Evolutionary conservation across 1,284 basidiomycete species (phyloP).

Genomic region (Cutaneotrichosporon curvatum): DNA sequence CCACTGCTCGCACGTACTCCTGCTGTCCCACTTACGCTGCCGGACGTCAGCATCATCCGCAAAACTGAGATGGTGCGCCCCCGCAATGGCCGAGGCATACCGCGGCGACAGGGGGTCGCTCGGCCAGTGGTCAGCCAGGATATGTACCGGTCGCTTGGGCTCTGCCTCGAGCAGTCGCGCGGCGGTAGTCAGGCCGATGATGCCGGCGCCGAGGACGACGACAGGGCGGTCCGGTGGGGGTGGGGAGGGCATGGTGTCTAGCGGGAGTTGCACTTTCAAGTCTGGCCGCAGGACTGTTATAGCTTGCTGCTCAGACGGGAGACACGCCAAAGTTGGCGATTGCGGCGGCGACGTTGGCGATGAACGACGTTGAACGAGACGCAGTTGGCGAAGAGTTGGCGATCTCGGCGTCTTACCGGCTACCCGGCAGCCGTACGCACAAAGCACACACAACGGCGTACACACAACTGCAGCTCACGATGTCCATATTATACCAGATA

Average conservation of each 20-base stretch:
- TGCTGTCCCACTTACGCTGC: constrained; percentile 33
- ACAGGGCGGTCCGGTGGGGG: constrained; percentile 1
- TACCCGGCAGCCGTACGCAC: too few species aligned
- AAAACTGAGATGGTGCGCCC: constrained; percentile 45
- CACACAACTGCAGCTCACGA: too few species aligned
- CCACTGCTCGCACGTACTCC: constrained; percentile 24
- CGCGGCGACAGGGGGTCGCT: constrained; percentile 30
- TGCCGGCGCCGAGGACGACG: constrained; percentile 37
- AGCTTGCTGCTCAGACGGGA: too few species aligned
- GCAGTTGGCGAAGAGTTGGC: background rate
- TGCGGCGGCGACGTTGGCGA: background rate
- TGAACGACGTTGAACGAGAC: too few species aligned
- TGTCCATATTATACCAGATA: too few species aligned
- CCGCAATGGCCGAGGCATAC: constrained; percentile 39
- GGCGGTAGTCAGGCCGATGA: constrained; percentile 44
- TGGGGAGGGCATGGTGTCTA: background rate
- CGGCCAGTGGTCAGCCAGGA: constrained; percentile 38
- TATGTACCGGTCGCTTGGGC: constrained; percentile 20
- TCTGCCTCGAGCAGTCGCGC: constrained; percentile 31
- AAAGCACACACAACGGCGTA: too few species aligned
- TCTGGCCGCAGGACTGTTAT: too few species aligned
- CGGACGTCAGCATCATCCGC: constrained; percentile 36
- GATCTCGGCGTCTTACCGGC: too few species aligned
- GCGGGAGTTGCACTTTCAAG: background rate
- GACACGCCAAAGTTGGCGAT: constrained; percentile 3